These are phyloP conservation scores for Penicillium sp. DNA, from an alignment of 2,329 filamentous ascomycete genomes.

Conservation along the genomic window DNA sequence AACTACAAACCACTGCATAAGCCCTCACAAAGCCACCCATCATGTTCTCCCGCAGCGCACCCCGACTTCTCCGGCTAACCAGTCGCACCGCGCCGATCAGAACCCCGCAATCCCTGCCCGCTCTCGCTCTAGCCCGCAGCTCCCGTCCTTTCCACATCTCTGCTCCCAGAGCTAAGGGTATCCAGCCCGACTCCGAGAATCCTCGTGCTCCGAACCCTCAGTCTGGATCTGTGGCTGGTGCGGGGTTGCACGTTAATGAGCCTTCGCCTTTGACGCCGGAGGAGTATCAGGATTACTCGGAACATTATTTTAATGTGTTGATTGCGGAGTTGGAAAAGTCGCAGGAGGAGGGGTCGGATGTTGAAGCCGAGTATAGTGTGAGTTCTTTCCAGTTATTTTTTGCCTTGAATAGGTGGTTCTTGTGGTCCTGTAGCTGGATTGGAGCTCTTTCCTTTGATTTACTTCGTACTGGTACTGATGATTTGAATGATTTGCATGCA, in stretches of 20 bases:
- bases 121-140: background rate
- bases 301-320: conserved; percentile 69
- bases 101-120: background rate
- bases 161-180: conserved; percentile 46
- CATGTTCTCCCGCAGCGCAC: background rate
- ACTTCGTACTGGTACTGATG: background rate
- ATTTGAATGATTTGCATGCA: conserved; percentile 40
- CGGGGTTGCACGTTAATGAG: conserved; percentile 46
- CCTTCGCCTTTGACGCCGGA: conserved; percentile 67
- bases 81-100: background rate
- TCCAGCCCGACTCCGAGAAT: conserved; percentile 61
- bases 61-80: background rate
- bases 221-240: conserved; percentile 42
- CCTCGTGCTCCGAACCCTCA: conserved; percentile 48
- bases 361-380: conserved; percentile 90
- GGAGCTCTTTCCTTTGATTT: background rate
- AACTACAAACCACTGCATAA: background rate
- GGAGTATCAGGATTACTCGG: conserved; percentile 76
- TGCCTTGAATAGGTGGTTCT: background rate
- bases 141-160: conserved; percentile 37
- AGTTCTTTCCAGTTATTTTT: conserved; percentile 32
- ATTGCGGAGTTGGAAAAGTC: conserved; percentile 66
- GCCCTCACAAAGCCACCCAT: background rate
- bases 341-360: conserved; percentile 69
- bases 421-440: background rate